Base-by-base conservation (phyloP, 108 stramenopile species). In the Skeletonema costatum region DNA sequence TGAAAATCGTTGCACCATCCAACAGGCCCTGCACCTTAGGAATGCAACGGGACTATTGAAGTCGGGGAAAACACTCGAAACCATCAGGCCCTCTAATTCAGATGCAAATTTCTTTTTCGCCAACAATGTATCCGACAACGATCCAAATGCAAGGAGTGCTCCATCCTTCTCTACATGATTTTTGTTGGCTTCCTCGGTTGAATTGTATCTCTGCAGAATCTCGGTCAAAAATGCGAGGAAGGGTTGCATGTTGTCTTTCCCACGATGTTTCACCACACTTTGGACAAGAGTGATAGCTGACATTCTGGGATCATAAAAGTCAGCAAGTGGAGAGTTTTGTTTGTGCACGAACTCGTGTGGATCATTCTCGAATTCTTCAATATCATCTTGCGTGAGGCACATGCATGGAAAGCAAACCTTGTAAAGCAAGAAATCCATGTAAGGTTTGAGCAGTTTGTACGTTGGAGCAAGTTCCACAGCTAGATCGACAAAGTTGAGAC, bases 381-480 rank as follows among this genome's bases (percentile, higher is more conserved):
- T 74, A 76, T 99, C 98, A 4, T 87, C 91, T 51, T 88, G 73
- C 10, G 91, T 90, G 59, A 98, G 82, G 68, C 97, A 97, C 74
- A 99, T 92, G 32, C 89, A 89, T 36, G 97, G 97, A 73, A 98
- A 98, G 81, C 97, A 97, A 9, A 97, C 97, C 76, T 98, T 92
- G 82, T 97, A 98, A 48, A 99, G 75, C 64, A 99, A 81, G 82
- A 99, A 99, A 73, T 97, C 97, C 80, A 99, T 80, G 84, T 99
- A 97, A 32, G 98, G 98, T 77, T 99, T 99, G 68, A 99, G 87
- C 30, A 98, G 62, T 76, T 97, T 97, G 92, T 98, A 99, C 5
- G 97, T 97, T 14, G 91, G 86, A 5, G 96, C 88, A 63, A 98
- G 76, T 78, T 99, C 98, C 30, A 97, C 92, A 13, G 97, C 93